Conservation (phyloP, 495 filamentous ascomycete genomes). For the Parachaetomium inaequale region DNA sequence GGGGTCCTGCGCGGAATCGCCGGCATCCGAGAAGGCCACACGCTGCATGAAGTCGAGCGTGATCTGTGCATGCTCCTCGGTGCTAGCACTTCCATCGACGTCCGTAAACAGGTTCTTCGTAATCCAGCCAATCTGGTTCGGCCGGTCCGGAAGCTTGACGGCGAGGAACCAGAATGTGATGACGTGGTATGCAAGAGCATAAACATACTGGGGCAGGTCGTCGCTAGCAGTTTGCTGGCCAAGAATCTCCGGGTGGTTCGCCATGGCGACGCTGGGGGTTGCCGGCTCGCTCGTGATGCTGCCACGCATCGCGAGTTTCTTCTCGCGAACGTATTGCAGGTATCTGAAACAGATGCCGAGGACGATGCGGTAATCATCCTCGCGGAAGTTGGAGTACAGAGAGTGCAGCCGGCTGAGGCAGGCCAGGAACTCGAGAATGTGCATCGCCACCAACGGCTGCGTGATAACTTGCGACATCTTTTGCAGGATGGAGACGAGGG, state of each 20-base stretch:
- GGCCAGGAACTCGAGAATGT: conserved; percentile 89
- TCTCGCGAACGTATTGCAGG: conserved; percentile 63
- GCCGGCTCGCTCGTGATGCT: conserved; percentile 32
- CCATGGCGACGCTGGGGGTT: conserved; percentile 31
- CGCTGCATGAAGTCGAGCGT: conserved; percentile 96
- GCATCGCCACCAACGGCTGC: conserved; percentile 81
- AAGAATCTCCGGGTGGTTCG: conserved; percentile 15
- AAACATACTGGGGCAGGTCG: conserved; percentile 85
- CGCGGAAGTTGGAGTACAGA: conserved; percentile 79
- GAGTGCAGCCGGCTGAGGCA: conserved; percentile 80
- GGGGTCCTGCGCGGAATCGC: conserved; percentile 63
- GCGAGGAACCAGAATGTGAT: conserved; percentile 96
- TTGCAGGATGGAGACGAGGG: conserved; percentile 75
- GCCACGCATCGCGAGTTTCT: conserved; percentile 41
- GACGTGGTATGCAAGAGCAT: conserved; percentile 87
- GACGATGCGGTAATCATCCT: conserved; percentile 84
- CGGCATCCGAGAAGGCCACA: conserved; percentile 79
- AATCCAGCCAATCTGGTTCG: conserved; percentile 85
- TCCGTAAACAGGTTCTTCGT: conserved; percentile 80
- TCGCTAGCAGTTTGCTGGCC: conserved; percentile 44
- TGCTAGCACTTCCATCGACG: conserved; percentile 63
- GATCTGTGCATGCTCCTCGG: conserved; percentile 90
- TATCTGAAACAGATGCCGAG: conserved; percentile 95
- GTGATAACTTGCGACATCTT: conserved; percentile 95
- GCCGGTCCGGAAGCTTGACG: conserved; percentile 75